These are phyloP conservation scores for Porcisia deanei DNA, from an alignment of 208 protist genomes.

Conservation along the genomic window DNA sequence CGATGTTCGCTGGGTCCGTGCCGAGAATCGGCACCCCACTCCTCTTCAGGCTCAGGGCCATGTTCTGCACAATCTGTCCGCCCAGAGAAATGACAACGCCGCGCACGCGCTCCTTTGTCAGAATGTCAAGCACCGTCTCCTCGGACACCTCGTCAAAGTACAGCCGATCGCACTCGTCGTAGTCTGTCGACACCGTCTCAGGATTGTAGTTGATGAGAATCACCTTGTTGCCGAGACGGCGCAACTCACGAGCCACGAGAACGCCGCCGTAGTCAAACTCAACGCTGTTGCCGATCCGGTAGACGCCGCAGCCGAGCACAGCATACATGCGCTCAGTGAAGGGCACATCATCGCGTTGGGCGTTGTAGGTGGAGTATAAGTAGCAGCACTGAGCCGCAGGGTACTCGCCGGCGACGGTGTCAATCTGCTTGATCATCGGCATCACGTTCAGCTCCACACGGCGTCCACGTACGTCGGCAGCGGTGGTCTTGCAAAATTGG, in stretches of 20 bases:
- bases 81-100: slow-evolving; percentile 97
- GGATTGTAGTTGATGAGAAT: slow-evolving; percentile 99
- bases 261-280: slow-evolving; percentile 99
- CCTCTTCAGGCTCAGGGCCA: slow-evolving; percentile 93
- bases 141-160: slow-evolving; percentile 99
- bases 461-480: slow-evolving; percentile 55
- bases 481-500: slow-evolving; percentile 51
- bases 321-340: slow-evolving; percentile 86
- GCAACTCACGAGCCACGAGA: slow-evolving; percentile 93
- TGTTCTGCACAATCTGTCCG: slow-evolving; percentile 98
- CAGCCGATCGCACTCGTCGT: slow-evolving; percentile 97
- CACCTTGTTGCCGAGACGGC: slow-evolving; percentile 92
- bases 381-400: slow-evolving; percentile 95
- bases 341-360: slow-evolving; percentile 82
- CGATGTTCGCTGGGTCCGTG: slow-evolving; percentile 96
- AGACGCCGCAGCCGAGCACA: slow-evolving; percentile 97
- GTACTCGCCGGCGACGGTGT: slow-evolving; percentile 98
- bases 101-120: slow-evolving; percentile 90
- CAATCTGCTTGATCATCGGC: slow-evolving; percentile 97
- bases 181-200: slow-evolving; percentile 98
- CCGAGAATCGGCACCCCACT: slow-evolving; percentile 94
- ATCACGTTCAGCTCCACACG: slow-evolving; percentile 79
- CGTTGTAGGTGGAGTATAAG: slow-evolving; percentile 97
- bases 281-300: slow-evolving; percentile 97
- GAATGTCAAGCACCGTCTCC: slow-evolving; percentile 97